Evolutionary conservation across 345 rosid genomes (phyloP), one percentile per base, ranked within the genome.

Genomic region (Fremontodendron californicum): DNA sequence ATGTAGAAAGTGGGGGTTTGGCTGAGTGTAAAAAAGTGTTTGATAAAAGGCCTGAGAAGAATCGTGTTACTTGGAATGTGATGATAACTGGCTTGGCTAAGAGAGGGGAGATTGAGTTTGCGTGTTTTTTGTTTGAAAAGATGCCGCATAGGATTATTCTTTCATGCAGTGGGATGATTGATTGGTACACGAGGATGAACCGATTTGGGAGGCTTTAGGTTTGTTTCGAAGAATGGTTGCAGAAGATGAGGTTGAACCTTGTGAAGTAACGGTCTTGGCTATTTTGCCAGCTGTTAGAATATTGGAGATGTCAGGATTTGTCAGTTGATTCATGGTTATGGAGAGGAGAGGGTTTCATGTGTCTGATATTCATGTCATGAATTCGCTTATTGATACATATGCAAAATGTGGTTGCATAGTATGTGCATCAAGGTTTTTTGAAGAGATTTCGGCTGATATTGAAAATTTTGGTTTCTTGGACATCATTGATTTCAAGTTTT

Each of bases 121-220:
- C 97, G 13, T 78, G 81, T 77, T 74, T 78, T 71, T 80, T 93
- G 48, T 87, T 93, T 76, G 87, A 91, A 58, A 82, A 80, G 84
- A 93, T 93, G 95, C 89, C 90, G 0, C 80, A 80, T 33, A 82
- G 88, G 79, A 90, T 79, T 19, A 88, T 91, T 31, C 93, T 94
- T 61, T 88, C 97, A 3, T 92, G 97, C 97, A 93, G 95, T 19
- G 87, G 91, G 54, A 81, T 94, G 42, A 91, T 93, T 64, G 98
- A 93, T 82, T 97, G 98, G 0, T 88, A 89, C 61, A 83, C 92
- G 0, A 87, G 94, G 78, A 76, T 33, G 68, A 83, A 85, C 57
- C 85, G 52, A 80, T 74, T 29, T 25, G 48, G 43, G 90, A 94
- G 74, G 96, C 97, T 75, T 82, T 87, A 73, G 80, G 73, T 71